phyloP scores from a whole-genome alignment of 2,329 filamentous ascomycete genomes.

The Nemania diffusa region DNA sequence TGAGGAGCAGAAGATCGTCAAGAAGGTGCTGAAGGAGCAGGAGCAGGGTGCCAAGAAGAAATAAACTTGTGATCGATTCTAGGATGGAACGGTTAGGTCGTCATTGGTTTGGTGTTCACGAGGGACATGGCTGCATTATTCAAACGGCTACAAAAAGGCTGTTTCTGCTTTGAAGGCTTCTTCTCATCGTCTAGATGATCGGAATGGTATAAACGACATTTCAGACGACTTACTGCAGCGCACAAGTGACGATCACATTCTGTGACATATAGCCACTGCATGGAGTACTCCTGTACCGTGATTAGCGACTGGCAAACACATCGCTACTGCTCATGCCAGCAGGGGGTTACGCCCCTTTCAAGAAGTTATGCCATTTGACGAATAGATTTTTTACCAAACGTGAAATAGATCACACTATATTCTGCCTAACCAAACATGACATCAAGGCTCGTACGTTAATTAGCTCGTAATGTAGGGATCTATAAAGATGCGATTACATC shows the following conservation, averaged over 20 bases:
- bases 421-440: neutral
- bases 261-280: constrained; percentile 16
- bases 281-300: constrained; percentile 22
- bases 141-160: constrained; percentile 46
- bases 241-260: constrained; percentile 22
- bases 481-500: neutral
- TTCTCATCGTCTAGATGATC: constrained; percentile 50
- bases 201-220: constrained; percentile 51
- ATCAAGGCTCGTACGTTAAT: neutral
- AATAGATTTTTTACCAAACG: neutral
- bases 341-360: neutral
- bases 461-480: neutral
- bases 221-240: constrained; percentile 34
- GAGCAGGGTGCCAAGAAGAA: constrained; percentile 77
- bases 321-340: constrained; percentile 14
- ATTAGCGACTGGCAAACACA: constrained; percentile 19
- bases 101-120: constrained; percentile 52
- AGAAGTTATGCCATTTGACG: constrained; percentile 7
- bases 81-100: constrained; percentile 49
- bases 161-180: constrained; percentile 50
- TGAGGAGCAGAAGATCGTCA: constrained; percentile 99
- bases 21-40: constrained; percentile 99
- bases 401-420: neutral
- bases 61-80: constrained; percentile 60
- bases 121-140: constrained; percentile 50